Evolutionary conservation across 2,329 filamentous ascomycete genomes (phyloP), one percentile per base, ranked within the genome.

Genomic region (Curvularia sp.): DNA sequence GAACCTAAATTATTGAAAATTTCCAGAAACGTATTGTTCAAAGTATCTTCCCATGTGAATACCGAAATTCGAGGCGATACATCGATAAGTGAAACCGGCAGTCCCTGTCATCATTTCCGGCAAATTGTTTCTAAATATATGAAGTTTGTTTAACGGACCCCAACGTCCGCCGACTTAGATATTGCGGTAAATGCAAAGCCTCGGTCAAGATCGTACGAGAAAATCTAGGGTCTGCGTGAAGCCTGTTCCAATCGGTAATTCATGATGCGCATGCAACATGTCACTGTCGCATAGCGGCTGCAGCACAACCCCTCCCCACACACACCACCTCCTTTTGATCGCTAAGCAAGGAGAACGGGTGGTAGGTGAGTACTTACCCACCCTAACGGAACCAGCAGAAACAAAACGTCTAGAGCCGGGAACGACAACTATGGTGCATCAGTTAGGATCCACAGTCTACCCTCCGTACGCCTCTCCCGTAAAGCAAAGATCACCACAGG

Each of bases 281-380:
- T 33, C 46, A 28, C 33, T 49, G 42, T 28, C 24, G 24, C 24
- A n/a, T 44, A n/a, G 42, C 42, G 43, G 43, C 55, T 57, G 47
- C 28, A 8, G 44, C 8, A 28, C 18, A 5, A 24, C 43, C 42
- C 18, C 33, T 4, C 15, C 31, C 26, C 26, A 5, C 10, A 12
- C 30, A 31, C 30, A 30, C 3, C 15, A n/a, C 35, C 35, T 18
- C 15, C 15, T 18, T 9, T 38, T 15, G 13, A 53, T 47, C 43
- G 46, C 28, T 33, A 42, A 42, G 52, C n/a, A 33, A 53, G 44
- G 42, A 4, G 35, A 46, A 41, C 22, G 15, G 35, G 33, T 30
- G 15, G 33, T 50, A 24, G 26, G 28, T 20, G 18, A 31, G 44
- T 20, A 48, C 18, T 28, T 26, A 28, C 15, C 24, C 24, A 44